Evolutionary conservation across 495 filamentous ascomycete species (phyloP).

Genomic region (Penicillium psychrofluorescens): DNA sequence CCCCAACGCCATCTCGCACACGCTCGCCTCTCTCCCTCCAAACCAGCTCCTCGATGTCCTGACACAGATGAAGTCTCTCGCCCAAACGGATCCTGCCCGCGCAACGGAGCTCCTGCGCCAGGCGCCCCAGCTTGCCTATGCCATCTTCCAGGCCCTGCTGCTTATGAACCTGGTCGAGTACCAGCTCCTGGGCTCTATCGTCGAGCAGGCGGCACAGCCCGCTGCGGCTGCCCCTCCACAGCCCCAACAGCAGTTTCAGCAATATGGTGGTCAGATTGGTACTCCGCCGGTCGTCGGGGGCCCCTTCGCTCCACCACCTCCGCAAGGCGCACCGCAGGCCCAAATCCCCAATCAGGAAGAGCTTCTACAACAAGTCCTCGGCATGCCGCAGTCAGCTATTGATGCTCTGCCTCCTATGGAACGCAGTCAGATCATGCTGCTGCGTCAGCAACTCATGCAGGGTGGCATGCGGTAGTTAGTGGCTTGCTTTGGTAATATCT

Average conservation of each 20-base stretch:
- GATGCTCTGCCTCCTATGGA: constrained; percentile 66
- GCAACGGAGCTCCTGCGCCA: constrained; percentile 81
- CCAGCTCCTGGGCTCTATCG: constrained; percentile 45
- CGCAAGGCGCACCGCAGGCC: constrained; percentile 33
- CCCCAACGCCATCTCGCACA: constrained; percentile 85
- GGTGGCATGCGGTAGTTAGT: constrained; percentile 30
- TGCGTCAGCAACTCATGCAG: constrained; percentile 51
- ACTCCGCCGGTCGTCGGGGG: constrained; percentile 53
- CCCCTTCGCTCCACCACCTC: constrained; percentile 45
- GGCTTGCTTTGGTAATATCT: neutral
- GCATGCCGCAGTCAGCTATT: constrained; percentile 66
- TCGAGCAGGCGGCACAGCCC: constrained; percentile 46
- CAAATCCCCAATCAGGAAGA: constrained; percentile 51
- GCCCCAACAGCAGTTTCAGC: constrained; percentile 26
- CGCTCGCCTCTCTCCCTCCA: constrained; percentile 75
- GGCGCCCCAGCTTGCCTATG: constrained; percentile 90
- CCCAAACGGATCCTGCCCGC: constrained; percentile 69
- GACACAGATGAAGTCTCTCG: constrained; percentile 86
- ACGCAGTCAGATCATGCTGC: constrained; percentile 65
- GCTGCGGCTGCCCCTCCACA: constrained; percentile 23
- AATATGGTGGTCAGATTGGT: constrained; percentile 33
- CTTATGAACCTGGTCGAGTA: constrained; percentile 88
- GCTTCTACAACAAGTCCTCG: constrained; percentile 67
- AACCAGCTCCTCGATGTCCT: constrained; percentile 91
- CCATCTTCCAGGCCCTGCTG: constrained; percentile 90